Conservation (phyloP, 2,329 filamentous ascomycete species). For the Raffaelea ambrosiae region DNA sequence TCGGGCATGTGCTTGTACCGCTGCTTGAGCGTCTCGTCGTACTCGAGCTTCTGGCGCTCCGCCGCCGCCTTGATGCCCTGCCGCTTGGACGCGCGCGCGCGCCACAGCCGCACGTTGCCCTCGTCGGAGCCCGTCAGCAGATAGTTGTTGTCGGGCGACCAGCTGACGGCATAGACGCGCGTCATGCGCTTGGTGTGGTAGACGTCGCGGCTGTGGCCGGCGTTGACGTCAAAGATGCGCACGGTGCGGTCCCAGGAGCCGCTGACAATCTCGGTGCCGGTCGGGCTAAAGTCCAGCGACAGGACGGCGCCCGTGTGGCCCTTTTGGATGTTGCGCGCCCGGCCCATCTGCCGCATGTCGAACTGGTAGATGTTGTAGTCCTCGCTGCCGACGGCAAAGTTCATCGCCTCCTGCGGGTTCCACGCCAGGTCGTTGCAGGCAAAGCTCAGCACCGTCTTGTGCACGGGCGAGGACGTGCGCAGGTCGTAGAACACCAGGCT, state of each 20-base stretch:
- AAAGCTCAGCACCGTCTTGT: constrained; percentile 73
- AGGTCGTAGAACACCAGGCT: constrained; percentile 88
- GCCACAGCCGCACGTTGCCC: constrained; percentile 80
- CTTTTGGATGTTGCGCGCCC: constrained; percentile 17
- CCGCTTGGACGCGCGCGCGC: constrained; percentile 73
- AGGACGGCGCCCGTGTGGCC: constrained; percentile 61
- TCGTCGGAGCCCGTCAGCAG: constrained; percentile 88
- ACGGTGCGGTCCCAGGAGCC: constrained; percentile 85
- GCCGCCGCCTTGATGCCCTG: constrained; percentile 78
- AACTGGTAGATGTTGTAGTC: constrained; percentile 88
- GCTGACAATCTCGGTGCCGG: constrained; percentile 85
- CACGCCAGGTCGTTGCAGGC: constrained; percentile 77
- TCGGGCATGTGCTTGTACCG: constrained; percentile 95
- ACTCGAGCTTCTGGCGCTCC: constrained; percentile 82
- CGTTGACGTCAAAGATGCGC: constrained; percentile 70
- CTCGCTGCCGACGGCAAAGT: constrained; percentile 87
- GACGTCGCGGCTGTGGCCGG: constrained; percentile 81
- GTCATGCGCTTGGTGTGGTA: constrained; percentile 99
- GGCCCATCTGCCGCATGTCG: constrained; percentile 59
- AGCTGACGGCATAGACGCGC: constrained; percentile 51
- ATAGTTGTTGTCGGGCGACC: constrained; percentile 79
- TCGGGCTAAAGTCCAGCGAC: constrained; percentile 93
- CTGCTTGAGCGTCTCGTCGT: constrained; percentile 75
- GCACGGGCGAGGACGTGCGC: constrained; percentile 72
- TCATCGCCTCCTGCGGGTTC: constrained; percentile 67